Evolutionary conservation across 495 filamentous ascomycete species (phyloP).

Genomic region (Aspergillus ostianus): DNA sequence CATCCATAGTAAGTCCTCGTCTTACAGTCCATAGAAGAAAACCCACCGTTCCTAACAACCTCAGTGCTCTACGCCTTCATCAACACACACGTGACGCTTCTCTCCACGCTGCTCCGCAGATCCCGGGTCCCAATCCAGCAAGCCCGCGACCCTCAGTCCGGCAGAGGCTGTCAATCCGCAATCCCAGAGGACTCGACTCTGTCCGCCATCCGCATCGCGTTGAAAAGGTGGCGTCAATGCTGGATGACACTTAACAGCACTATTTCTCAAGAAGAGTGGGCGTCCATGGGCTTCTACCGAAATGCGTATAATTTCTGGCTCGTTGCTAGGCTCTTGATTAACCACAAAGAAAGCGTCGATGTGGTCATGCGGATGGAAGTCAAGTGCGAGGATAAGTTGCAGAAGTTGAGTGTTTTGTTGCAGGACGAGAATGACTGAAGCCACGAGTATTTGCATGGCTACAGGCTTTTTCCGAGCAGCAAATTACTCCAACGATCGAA

Average conservation of each 20-base stretch:
- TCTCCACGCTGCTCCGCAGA: conserved; percentile 30
- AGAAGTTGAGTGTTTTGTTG: conserved; percentile 44
- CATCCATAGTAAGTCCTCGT: conserved; percentile 37
- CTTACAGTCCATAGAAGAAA: neutral
- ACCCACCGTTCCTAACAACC: conserved; percentile 6
- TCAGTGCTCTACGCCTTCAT: conserved; percentile 46
- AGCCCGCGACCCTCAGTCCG: neutral
- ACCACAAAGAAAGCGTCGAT: conserved; percentile 47
- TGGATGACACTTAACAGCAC: conserved; percentile 36
- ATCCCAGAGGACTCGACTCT: conserved; percentile 39
- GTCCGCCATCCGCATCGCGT: conserved; percentile 31
- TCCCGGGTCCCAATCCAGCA: conserved; percentile 4
- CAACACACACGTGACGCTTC: conserved; percentile 44
- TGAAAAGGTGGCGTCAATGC: conserved; percentile 39
- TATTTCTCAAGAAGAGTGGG: conserved; percentile 38
- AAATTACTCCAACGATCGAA: no score
- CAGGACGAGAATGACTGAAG: conserved; percentile 36
- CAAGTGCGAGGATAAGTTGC: conserved; percentile 47
- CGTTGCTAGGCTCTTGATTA: conserved; percentile 44
- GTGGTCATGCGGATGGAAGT: conserved; percentile 50
- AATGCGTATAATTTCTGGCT: conserved; percentile 49
- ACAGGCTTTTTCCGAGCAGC: neutral
- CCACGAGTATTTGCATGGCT: neutral
- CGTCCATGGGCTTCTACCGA: conserved; percentile 46
- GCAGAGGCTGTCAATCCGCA: conserved; percentile 10